phyloP scores from a whole-genome alignment of 1,284 basidiomycete species.

The Naganishia albida region DNA sequence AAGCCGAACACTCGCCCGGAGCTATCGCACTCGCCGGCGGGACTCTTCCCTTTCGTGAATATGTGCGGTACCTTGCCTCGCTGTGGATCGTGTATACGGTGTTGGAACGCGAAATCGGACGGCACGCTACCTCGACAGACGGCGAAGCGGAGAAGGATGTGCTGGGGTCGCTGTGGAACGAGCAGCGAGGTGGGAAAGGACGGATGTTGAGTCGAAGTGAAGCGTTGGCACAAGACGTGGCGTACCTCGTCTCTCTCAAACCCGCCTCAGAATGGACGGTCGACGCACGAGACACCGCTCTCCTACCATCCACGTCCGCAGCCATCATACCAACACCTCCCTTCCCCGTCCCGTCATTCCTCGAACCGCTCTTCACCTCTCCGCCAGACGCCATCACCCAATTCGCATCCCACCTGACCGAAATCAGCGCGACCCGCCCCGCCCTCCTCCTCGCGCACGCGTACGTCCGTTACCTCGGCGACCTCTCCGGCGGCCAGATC shows the following conservation, averaged over 20 bases:
- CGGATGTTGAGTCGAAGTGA: conserved; percentile 26
- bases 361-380: conserved; percentile 47
- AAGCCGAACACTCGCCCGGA: conserved; percentile 64
- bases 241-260: conserved; percentile 40
- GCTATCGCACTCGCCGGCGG: conserved; percentile 66
- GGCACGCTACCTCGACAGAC: background rate
- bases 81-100: conserved; percentile 70
- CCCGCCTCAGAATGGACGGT: conserved; percentile 49
- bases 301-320: background rate
- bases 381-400: conserved; percentile 60
- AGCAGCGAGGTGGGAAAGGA: conserved; percentile 21
- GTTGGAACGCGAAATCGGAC: conserved; percentile 29
- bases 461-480: conserved; percentile 82
- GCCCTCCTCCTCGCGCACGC: conserved; percentile 72
- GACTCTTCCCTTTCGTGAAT: conserved; percentile 65
- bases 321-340: conserved; percentile 51
- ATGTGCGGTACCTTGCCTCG: conserved; percentile 70
- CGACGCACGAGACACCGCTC: background rate
- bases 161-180: conserved; percentile 24
- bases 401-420: conserved; percentile 60
- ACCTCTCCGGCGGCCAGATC: conserved; percentile 77
- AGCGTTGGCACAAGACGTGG: conserved; percentile 66
- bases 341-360: conserved; percentile 57
- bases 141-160: conserved; percentile 21
- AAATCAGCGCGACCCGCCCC: conserved; percentile 57